These are phyloP conservation scores for Beauveria sp. DNA, from an alignment of 2,329 filamentous ascomycete genomes.

Conservation along the genomic window DNA sequence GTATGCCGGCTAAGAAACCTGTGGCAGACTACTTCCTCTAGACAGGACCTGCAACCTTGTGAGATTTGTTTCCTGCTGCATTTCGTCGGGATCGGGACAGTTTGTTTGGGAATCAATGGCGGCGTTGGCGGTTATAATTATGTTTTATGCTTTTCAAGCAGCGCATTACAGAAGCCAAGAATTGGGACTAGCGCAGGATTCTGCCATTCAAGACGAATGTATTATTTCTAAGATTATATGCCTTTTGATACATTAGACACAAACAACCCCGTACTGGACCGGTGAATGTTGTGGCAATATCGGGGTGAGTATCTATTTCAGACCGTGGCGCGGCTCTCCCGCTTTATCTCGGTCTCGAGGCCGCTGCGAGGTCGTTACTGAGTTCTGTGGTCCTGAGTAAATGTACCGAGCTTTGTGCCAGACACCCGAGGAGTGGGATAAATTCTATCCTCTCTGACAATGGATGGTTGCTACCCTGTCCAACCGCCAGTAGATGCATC, in stretches of 20 bases:
- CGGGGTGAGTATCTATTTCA: too few relatives aligned
- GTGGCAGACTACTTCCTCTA: slow-evolving; percentile 93
- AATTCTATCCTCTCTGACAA: background rate
- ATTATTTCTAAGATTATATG: background rate
- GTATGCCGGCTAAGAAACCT: slow-evolving; percentile 98
- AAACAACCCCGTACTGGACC: too few relatives aligned
- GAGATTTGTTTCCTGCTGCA: background rate
- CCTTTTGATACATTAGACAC: background rate
- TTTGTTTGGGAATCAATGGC: background rate
- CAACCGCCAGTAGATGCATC: slow-evolving; percentile 5
- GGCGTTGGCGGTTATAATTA: background rate
- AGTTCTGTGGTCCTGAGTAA: background rate
- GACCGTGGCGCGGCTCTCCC: too few relatives aligned
- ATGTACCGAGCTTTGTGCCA: too few relatives aligned
- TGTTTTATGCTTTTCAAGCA: background rate
- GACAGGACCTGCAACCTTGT: slow-evolving; percentile 2
- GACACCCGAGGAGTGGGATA: too few relatives aligned
- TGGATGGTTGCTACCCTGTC: background rate
- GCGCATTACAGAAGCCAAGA: background rate
- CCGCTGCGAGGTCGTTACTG: background rate
- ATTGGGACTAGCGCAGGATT: background rate
- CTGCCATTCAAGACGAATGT: background rate
- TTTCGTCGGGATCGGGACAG: background rate
- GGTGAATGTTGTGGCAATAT: background rate
- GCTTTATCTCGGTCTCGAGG: background rate